Conservation (phyloP, 257 asterid species). For the Fraxinus quadrangulata region DNA sequence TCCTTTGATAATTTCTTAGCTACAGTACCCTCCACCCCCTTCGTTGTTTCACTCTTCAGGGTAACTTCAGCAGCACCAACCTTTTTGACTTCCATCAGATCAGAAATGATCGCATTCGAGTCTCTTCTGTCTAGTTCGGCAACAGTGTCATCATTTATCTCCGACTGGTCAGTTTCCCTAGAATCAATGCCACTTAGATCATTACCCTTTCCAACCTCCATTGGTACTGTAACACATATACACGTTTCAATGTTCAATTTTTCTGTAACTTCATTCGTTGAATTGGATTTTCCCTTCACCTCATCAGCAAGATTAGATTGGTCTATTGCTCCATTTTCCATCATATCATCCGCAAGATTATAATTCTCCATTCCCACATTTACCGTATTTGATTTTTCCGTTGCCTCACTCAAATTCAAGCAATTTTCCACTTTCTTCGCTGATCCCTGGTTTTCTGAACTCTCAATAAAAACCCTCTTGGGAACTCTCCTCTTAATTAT, state of each 20-base stretch:
- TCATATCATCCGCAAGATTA: conserved; percentile 20
- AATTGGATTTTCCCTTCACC: background rate
- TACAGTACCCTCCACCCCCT: conserved; percentile 21
- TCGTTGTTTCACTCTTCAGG: conserved; percentile 3
- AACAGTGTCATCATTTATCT: conserved; percentile 21
- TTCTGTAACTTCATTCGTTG: conserved; percentile 17
- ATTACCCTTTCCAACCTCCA: conserved; percentile 6
- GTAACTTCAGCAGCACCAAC: background rate
- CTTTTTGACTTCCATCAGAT: conserved; percentile 27
- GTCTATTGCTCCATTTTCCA: background rate
- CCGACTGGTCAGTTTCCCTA: background rate
- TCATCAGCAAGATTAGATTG: conserved; percentile 15
- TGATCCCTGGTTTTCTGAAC: conserved; percentile 24
- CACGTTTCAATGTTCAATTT: conserved; percentile 5
- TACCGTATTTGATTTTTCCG: conserved; percentile 7
- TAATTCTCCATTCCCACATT: conserved; percentile 19
- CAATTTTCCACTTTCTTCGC: conserved; percentile 20
- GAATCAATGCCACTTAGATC: conserved; percentile 5
- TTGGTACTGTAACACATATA: conserved; percentile 18
- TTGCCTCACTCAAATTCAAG: conserved; percentile 17
- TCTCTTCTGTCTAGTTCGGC: conserved; percentile 26
- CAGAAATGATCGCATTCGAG: conserved; percentile 8
- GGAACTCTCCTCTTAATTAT: conserved; percentile 66
- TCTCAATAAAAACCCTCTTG: conserved; percentile 35
- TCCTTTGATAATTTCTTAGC: conserved; percentile 15